phyloP scores from a whole-genome alignment of 768 basidiomycete genomes.

The Lactarius akahatsu region DNA sequence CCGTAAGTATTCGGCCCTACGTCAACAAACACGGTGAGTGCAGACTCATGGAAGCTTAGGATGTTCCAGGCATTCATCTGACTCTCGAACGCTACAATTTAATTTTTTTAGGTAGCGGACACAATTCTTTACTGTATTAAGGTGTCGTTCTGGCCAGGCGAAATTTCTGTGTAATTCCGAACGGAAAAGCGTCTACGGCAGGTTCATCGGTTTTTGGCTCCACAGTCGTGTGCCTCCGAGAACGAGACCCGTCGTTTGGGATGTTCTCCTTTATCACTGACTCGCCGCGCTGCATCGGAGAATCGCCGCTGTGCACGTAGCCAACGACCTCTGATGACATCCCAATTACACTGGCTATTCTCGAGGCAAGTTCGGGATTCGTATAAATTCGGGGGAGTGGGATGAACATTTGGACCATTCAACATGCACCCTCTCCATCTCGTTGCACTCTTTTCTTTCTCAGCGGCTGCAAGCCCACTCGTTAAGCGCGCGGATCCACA shows the following conservation, averaged over 20 bases:
- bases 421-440: not conserved
- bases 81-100: not conserved
- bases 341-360: no score
- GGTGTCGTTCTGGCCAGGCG: not conserved
- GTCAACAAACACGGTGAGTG: not conserved
- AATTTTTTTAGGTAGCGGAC: not conserved
- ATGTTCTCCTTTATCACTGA: not conserved
- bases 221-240: not conserved
- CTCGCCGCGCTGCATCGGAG: not conserved
- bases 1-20: not conserved
- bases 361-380: not conserved
- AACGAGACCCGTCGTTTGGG: not conserved
- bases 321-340: not conserved
- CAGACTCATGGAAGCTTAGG: not conserved
- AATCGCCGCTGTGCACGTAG: not conserved
- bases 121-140: not conserved
- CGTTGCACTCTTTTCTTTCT: not conserved
- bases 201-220: not conserved
- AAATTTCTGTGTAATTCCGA: not conserved
- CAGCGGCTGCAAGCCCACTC: conserved; percentile 12
- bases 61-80: not conserved
- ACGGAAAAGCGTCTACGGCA: not conserved
- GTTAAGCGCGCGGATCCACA: conserved; percentile 42
- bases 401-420: not conserved
- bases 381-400: not conserved